Base-by-base conservation (phyloP, 306 rosid species). In the Leucaena leucocephala region DNA sequence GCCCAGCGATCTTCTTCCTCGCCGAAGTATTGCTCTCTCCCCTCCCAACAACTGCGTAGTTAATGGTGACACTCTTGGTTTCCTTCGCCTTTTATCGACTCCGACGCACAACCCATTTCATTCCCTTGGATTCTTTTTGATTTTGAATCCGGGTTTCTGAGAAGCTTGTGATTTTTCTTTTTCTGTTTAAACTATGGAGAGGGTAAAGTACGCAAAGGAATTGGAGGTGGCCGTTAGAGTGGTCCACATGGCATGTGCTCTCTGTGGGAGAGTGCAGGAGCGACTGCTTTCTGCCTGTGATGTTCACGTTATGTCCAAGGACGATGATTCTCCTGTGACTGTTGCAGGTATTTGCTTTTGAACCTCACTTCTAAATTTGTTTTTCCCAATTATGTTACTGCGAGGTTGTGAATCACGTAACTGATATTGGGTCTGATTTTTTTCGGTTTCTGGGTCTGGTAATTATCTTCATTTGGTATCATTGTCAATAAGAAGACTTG, bases 281-380 rank as follows among this genome's bases (percentile, higher is more conserved):
- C 84, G 87, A 63, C 78, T 90, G 72, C 81, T 89, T 74, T 79
- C 83, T 1, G 68, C 72, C n/a, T 59, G 10, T 74, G 57, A 59
- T 66, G 86, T 76, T 50, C 87, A 81, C 27, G 91, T 94, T 78
- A 59, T 81, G 58, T 81, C 98, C 61, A 94, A 94, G 83, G 97
- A 90, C n/a, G 98, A 94, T 82, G 93, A 92, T 83, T 94, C 98
- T 82, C 98, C 90, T 34, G 97, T 94, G 33, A 94, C 98, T 34
- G 85, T 94, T 77, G 98, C 98, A 44, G 98, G 98, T 94, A 87
- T 76, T 77, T 75, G 49, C 43, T 10, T 61, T 67, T 22, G 67
- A 45, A 42, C 59, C 64, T 13, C 27, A 12, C 7, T 74, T 62
- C 19, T 8, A 19, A 10, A 45, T 57, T n/a, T 45, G 59, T 38